phyloP scores from a whole-genome alignment of 192 early-diverging fungal genomes.

The Coemansia furcata region DNA sequence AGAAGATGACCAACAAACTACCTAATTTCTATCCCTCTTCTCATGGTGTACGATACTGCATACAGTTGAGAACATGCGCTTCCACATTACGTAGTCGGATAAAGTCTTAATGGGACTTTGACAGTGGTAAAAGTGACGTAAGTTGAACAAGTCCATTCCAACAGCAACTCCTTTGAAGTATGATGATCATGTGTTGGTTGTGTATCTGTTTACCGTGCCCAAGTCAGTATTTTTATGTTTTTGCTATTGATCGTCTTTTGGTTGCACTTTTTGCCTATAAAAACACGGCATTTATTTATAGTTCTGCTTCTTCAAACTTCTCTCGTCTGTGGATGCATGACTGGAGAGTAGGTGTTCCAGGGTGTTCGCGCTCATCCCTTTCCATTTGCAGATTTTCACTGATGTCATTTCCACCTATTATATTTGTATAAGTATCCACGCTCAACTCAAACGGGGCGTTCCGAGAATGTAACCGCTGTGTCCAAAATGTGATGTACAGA shows the following conservation, averaged over 20 bases:
- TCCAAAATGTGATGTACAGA: too few relatives aligned
- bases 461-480: too few relatives aligned
- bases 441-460: too few relatives aligned
- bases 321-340: too few relatives aligned
- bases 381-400: not conserved
- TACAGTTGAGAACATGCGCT: too few relatives aligned
- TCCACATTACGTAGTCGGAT: too few relatives aligned
- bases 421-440: not conserved
- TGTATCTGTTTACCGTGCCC: not conserved
- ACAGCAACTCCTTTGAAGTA: not conserved
- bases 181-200: not conserved
- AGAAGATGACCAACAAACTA: too few relatives aligned
- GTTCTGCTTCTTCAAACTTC: too few relatives aligned
- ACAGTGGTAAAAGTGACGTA: too few relatives aligned
- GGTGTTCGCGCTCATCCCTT: not conserved
- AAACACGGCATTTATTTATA: not conserved
- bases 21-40: too few relatives aligned
- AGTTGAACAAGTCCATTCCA: not conserved
- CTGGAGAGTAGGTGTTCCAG: too few relatives aligned
- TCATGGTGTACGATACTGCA: not conserved
- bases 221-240: too few relatives aligned
- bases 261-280: not conserved
- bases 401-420: not conserved
- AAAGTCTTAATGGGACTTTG: not conserved
- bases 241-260: not conserved